Evolutionary conservation across 805 yeast species (phyloP).

Genomic region (Lachancea kluyveri): DNA sequence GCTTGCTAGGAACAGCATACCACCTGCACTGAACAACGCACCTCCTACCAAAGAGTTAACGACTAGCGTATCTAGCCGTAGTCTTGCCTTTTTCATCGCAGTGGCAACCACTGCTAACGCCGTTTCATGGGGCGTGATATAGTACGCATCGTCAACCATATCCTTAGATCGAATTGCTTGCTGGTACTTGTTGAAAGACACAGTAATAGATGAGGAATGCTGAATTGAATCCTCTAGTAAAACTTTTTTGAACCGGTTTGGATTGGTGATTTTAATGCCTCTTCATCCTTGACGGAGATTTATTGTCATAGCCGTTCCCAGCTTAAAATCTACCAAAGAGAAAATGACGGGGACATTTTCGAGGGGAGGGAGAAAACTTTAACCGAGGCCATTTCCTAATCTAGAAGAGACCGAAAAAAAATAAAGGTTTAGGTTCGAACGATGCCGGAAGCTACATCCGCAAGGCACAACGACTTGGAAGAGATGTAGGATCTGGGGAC

Average conservation of each 20-base stretch:
- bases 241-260: too few species aligned
- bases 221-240: too few species aligned
- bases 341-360: conserved; percentile 5
- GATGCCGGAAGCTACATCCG: conserved; percentile 24
- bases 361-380: too few species aligned
- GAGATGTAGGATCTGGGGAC: conserved; percentile 16
- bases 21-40: conserved; percentile 60
- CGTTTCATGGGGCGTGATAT: conserved; percentile 72
- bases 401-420: too few species aligned
- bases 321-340: not conserved
- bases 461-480: conserved; percentile 15
- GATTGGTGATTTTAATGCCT: too few species aligned
- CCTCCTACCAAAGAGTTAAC: conserved; percentile 69
- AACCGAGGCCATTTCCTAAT: too few species aligned
- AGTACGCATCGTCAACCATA: conserved; percentile 44
- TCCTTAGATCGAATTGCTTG: too few species aligned
- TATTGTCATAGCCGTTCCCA: too few species aligned
- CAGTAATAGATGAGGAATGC: too few species aligned
- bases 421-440: too few species aligned
- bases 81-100: conserved; percentile 73
- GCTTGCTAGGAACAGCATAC: conserved; percentile 56
- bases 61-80: conserved; percentile 51
- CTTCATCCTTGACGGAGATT: too few species aligned
- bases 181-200: too few species aligned
- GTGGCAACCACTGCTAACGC: conserved; percentile 83